phyloP scores from a whole-genome alignment of 2,329 filamentous ascomycete species.

The Gyromitra esculenta region DNA sequence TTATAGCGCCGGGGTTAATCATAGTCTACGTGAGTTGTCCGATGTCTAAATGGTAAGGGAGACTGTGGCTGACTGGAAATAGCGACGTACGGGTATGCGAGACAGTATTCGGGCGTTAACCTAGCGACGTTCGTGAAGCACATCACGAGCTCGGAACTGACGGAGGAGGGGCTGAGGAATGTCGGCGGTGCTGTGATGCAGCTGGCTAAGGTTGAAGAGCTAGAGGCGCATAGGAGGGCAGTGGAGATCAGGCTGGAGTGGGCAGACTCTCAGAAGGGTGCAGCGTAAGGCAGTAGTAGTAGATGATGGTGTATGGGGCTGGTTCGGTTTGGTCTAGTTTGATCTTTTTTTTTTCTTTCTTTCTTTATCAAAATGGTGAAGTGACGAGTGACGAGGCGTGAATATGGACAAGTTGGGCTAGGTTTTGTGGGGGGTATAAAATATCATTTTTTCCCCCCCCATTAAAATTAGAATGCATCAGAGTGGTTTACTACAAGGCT shows the following conservation, averaged over 20 bases:
- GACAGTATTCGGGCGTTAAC: conserved; percentile 98
- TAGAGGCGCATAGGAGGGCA: conserved; percentile 88
- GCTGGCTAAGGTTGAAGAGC: conserved; percentile 89
- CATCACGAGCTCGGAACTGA: conserved; percentile 93
- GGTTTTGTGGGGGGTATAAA: background rate
- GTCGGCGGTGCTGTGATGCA: conserved; percentile 93
- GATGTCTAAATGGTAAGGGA: no score
- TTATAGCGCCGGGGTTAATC: conserved; percentile 97
- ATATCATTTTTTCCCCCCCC: background rate
- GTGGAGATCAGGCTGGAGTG: conserved; percentile 71
- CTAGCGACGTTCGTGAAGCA: conserved; percentile 96
- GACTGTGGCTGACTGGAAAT: background rate
- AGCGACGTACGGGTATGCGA: conserved; percentile 96
- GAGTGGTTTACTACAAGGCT: background rate
- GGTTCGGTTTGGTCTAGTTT: background rate
- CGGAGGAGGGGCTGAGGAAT: conserved; percentile 82
- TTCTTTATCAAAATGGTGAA: background rate
- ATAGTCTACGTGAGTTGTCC: conserved; percentile 83
- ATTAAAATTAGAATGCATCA: background rate
- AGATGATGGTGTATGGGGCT: conserved; percentile 1
- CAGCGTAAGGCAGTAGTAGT: background rate
- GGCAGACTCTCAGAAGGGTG: conserved; percentile 28
- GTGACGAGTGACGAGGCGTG: background rate
- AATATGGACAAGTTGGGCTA: background rate
- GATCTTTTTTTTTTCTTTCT: background rate